Base-by-base conservation (phyloP, 805 yeast species). In the Barnettozyma populi region DNA sequence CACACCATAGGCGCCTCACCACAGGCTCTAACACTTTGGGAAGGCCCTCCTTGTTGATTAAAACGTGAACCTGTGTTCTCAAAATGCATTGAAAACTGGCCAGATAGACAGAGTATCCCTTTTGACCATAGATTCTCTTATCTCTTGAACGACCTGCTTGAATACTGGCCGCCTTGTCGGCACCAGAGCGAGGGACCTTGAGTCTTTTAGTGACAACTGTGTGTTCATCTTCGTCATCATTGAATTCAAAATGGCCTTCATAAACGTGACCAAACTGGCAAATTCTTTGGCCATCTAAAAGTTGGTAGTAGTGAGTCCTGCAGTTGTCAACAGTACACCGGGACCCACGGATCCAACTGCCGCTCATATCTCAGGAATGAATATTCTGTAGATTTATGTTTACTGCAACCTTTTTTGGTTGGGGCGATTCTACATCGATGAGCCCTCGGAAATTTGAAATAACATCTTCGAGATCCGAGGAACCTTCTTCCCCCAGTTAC, bases 261-360 rank as follows among this genome's bases (percentile, higher is more conserved):
- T 79, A 78, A 19, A 90, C 90, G 66, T 92, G 99, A 5, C 98
- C 98, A 59, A 78, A 84, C 57, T 86, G 92, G 63, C 99, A 92
- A 10, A 90, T 83, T 48, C 82, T 75, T 44, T 79, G 79, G 23
- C 99, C 99, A 57, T 86, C 88, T 3, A 80, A 68, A 27, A 78
- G 65, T 44, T 84, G 74, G 79, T 88, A 92, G 44, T 83, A 74
- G 35, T 80, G 69, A 1, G 97, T 86, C 4, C 86, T 79, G 66
- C 99, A 92, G 69, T 92, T 92, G 53, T 86, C 90, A 2, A 82
- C 81, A 1, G 97, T 97, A 73, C 99, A 92, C 5, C 84, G 67
- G 5, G 86, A 84, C 2, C 99, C 98, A 55, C 81, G 71, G 36
- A 74, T 71, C 63, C 64, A 61, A 11, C 44, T 37, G 23, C 36